These are phyloP conservation scores for Ploettnerulaceae sp. DNA, from an alignment of 2,329 filamentous ascomycete species.

Conservation along the genomic window DNA sequence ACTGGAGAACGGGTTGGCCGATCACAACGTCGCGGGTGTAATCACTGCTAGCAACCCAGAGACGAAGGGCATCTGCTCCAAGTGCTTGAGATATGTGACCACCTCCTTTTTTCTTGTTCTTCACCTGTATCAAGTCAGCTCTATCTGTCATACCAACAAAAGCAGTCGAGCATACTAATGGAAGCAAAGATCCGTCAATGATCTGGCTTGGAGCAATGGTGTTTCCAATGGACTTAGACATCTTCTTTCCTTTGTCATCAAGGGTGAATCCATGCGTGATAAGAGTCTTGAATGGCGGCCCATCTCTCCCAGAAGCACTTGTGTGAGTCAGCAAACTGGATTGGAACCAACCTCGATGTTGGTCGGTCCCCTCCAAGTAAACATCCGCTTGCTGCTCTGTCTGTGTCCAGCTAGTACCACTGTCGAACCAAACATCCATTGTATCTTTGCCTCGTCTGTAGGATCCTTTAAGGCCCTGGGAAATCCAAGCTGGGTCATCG, in stretches of 20 bases:
- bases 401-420: constrained; percentile 85
- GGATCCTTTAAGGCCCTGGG: constrained; percentile 52
- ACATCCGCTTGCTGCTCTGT: constrained; percentile 63
- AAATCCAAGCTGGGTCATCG: constrained; percentile 75
- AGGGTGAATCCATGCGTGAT: constrained; percentile 95
- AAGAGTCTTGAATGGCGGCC: constrained; percentile 79
- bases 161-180: constrained; percentile 40
- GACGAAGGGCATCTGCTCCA: constrained; percentile 78
- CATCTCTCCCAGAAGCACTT: constrained; percentile 33
- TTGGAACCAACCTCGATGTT: constrained; percentile 98
- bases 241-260: constrained; percentile 87
- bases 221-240: constrained; percentile 97
- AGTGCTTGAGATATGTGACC: constrained; percentile 58
- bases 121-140: constrained; percentile 30
- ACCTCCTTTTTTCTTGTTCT: constrained; percentile 44
- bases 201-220: constrained; percentile 76
- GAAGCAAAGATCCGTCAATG: constrained; percentile 75
- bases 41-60: constrained; percentile 90
- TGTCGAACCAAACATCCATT: constrained; percentile 99
- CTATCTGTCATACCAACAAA: not conserved
- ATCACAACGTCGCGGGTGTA: constrained; percentile 86
- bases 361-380: constrained; percentile 90
- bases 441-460: constrained; percentile 83
- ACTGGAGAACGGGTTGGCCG: constrained; percentile 69
- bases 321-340: constrained; percentile 87